Percentiles rank a stretch among this genome's conserved stretches.
These are phyloP conservation scores for Termitomyces sp. DNA, from an alignment of 768 basidiomycete species.

Conservation along the genomic window DNA sequence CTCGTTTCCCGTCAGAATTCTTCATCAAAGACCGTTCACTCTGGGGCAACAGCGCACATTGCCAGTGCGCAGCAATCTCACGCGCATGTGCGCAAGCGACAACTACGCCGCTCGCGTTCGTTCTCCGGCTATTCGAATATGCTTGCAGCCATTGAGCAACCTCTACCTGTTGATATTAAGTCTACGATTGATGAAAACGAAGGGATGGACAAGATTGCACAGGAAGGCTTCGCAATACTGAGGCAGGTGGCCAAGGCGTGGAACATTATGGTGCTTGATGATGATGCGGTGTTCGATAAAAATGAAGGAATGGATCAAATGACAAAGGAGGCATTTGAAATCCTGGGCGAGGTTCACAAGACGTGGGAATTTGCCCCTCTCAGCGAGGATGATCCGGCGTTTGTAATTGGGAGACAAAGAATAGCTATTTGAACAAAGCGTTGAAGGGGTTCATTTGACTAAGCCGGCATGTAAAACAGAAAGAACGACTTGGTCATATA, in stretches of 20 bases:
- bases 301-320: neutral
- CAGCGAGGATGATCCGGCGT: neutral
- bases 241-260: neutral
- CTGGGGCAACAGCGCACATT: neutral
- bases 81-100: neutral
- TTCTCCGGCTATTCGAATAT: neutral
- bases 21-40: too few species aligned
- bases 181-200: neutral
- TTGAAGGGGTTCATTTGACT: too few species aligned
- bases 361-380: neutral
- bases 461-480: neutral
- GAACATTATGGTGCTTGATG: neutral
- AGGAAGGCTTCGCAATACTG: neutral
- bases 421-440: too few species aligned
- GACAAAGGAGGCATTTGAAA: neutral
- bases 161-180: neutral
- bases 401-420: neutral
- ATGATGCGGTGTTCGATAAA: neutral
- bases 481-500: too few species aligned
- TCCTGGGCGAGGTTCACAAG: neutral
- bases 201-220: neutral
- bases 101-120: neutral
- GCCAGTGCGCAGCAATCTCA: too few species aligned
- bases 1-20: neutral
- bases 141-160: neutral